These are phyloP conservation scores for Eucalyptus regnans DNA, from an alignment of 345 rosid species.

Conservation along the genomic window DNA sequence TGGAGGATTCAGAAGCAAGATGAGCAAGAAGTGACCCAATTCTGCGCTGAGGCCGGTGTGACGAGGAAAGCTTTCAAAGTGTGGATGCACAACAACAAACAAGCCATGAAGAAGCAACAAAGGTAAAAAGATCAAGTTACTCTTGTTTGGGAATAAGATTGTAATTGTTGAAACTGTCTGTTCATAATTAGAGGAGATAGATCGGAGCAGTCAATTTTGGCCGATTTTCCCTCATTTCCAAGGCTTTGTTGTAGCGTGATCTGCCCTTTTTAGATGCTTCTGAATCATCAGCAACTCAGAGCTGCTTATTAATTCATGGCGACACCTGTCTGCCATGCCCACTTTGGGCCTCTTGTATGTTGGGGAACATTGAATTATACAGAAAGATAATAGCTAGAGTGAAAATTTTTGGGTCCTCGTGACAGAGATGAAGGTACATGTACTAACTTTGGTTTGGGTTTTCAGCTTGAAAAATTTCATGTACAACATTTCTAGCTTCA, in stretches of 20 bases:
- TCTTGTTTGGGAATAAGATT: not conserved
- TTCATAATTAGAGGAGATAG: not conserved
- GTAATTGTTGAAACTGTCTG: not conserved
- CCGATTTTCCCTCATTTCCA: not conserved
- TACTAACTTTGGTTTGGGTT: not conserved
- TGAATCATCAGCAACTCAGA: not conserved
- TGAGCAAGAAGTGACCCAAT: constrained; percentile 22
- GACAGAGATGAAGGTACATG: not conserved
- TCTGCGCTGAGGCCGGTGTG: constrained; percentile 18
- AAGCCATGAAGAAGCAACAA: constrained; percentile 47
- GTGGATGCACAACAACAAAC: constrained; percentile 62
- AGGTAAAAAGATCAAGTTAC: constrained; percentile 4
- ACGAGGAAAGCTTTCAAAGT: constrained; percentile 36
- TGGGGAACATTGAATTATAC: not conserved
- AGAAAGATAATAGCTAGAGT: not conserved
- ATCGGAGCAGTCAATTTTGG: not conserved
- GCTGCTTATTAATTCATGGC: not conserved
- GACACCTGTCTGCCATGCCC: not conserved
- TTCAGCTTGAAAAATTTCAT: not conserved
- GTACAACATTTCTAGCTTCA: not conserved
- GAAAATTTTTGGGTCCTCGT: not conserved
- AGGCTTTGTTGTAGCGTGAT: not conserved
- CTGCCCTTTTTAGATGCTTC: not conserved
- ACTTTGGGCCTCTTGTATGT: not conserved
- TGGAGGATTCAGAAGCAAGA: constrained; percentile 40